These are phyloP conservation scores for Annulohypoxylon maeteangense DNA, from an alignment of 495 filamentous ascomycete genomes.

Conservation along the genomic window DNA sequence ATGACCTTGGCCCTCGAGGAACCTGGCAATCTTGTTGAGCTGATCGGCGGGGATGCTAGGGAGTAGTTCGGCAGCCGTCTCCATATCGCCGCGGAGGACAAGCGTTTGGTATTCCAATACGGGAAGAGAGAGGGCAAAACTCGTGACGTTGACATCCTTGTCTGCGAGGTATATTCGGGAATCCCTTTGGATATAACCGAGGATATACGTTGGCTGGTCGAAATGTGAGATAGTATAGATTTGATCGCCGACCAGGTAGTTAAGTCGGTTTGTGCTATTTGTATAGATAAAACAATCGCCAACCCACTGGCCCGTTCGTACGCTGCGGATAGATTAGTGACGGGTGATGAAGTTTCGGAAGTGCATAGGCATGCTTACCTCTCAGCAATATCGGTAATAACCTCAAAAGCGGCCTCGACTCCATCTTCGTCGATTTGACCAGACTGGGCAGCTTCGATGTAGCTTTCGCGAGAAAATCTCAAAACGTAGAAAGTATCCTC, in stretches of 20 bases:
- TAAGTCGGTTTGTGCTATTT: conserved; percentile 93
- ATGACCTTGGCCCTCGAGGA: conserved; percentile 96
- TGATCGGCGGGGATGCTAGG: conserved; percentile 85
- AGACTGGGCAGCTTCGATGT: conserved; percentile 79
- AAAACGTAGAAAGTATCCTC: conserved; percentile 97
- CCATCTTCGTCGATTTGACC: conserved; percentile 93
- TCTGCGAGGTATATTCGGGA: conserved; percentile 92
- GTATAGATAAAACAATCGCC: conserved; percentile 99
- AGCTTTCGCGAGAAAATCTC: conserved; percentile 88
- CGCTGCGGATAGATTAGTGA: conserved; percentile 58
- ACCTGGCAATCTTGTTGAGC: conserved; percentile 96
- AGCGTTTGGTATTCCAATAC: conserved; percentile 98
- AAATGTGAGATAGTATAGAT: conserved; percentile 99
- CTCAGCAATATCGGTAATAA: conserved; percentile 94
- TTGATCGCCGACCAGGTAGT: conserved; percentile 98
- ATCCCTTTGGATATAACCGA: conserved; percentile 95
- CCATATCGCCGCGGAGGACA: conserved; percentile 94
- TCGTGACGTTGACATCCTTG: conserved; percentile 91
- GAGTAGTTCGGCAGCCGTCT: conserved; percentile 86
- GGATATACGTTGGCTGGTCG: conserved; percentile 91
- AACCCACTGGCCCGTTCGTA: conserved; percentile 97
- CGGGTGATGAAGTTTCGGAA: neutral
- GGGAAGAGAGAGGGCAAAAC: conserved; percentile 90
- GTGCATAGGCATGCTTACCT: conserved; percentile 59
- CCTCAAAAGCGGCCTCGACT: conserved; percentile 95